These are phyloP conservation scores for Fraxinus greggii DNA, from an alignment of 305 asterid species.

Conservation along the genomic window DNA sequence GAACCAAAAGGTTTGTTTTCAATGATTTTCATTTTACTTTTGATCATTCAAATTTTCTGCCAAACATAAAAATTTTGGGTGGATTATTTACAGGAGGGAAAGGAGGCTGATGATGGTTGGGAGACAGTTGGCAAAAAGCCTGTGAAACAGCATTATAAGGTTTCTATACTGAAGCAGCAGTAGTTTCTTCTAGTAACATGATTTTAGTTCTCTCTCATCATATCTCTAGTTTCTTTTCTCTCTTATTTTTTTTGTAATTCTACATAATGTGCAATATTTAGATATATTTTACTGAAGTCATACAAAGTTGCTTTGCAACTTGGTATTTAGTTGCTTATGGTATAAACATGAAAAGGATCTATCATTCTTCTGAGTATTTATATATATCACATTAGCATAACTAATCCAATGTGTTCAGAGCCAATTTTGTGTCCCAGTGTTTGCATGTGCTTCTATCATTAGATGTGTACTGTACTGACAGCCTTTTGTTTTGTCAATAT, in stretches of 20 bases:
- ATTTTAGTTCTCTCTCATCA: not conserved
- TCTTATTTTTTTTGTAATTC: not conserved
- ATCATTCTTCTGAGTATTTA: not conserved
- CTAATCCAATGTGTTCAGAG: not conserved
- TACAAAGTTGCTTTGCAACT: not conserved
- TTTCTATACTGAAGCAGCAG: conserved; percentile 15
- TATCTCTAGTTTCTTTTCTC: not conserved
- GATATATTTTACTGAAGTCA: not conserved
- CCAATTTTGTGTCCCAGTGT: not conserved
- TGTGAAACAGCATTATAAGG: conserved; percentile 55
- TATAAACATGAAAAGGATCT: not conserved
- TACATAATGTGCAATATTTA: not conserved
- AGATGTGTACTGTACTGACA: not conserved
- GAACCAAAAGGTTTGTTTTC: not conserved
- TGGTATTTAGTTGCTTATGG: not conserved
- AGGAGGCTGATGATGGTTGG: conserved; percentile 61
- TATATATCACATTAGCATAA: not conserved
- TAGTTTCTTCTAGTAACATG: not conserved
- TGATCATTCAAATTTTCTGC: not conserved
- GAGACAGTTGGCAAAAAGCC: conserved; percentile 67
- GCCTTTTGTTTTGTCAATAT: not conserved
- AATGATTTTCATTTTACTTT: not conserved
- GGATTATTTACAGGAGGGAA: conserved; percentile 45
- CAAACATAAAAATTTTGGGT: conserved; percentile 13
- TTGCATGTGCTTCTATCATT: not conserved